phyloP scores from a whole-genome alignment of 352 stramenopile species.

The Peronospora belbahrii region DNA sequence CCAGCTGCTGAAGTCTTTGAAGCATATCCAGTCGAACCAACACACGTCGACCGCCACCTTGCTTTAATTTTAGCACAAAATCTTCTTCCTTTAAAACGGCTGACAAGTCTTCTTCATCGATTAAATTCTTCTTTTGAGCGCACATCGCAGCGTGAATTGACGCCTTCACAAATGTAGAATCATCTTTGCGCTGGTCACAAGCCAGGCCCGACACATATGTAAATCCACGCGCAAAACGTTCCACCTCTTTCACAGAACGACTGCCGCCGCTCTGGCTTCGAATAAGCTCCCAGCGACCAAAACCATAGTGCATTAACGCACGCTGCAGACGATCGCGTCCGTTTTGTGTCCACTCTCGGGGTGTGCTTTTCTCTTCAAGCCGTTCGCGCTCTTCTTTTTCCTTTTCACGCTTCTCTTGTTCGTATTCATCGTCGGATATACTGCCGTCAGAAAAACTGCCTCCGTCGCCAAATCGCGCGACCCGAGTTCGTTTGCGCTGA shows the following conservation, averaged over 20 bases:
- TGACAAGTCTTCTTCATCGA: conserved; percentile 68
- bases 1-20: conserved; percentile 55
- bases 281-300: conserved; percentile 84
- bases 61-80: conserved; percentile 81
- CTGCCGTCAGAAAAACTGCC: conserved; percentile 62
- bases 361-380: conserved; percentile 54
- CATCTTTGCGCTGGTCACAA: conserved; percentile 68
- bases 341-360: conserved; percentile 83
- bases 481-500: conserved; percentile 81
- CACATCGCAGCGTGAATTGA: conserved; percentile 54
- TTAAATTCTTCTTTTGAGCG: conserved; percentile 60
- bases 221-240: conserved; percentile 79
- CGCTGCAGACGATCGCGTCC: conserved; percentile 76
- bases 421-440: conserved; percentile 53
- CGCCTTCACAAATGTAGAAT: conserved; percentile 79
- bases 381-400: conserved; percentile 51
- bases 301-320: conserved; percentile 84
- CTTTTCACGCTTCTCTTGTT: conserved; percentile 36
- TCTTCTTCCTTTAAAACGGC: conserved; percentile 82
- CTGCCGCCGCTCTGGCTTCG: conserved; percentile 83
- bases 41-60: conserved; percentile 73
- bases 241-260: conserved; percentile 74
- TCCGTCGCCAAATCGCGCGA: conserved; percentile 67
- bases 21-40: conserved; percentile 84
- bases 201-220: conserved; percentile 79